Percentiles rank a stretch among this genome's conserved stretches.
These are phyloP conservation scores for Petunia hybrid DNA, from an alignment of 305 asterid genomes.

Conservation along the genomic window DNA sequence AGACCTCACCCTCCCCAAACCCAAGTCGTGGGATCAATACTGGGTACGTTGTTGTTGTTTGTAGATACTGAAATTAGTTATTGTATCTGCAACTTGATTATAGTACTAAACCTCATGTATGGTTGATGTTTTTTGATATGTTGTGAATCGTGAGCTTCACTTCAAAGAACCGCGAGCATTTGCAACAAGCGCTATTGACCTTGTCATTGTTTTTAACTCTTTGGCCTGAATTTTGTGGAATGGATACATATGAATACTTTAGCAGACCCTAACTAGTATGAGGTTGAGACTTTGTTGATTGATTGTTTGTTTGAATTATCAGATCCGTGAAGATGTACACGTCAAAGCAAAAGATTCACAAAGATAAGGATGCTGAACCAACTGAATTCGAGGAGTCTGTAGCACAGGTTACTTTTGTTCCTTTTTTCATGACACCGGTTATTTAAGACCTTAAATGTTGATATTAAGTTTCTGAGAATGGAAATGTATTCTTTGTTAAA, in stretches of 20 bases:
- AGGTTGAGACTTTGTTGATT: background rate
- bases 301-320: background rate
- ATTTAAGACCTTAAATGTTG: background rate
- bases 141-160: no score
- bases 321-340: conserved; percentile 46
- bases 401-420: conserved; percentile 37
- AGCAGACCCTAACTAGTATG: background rate
- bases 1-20: no score
- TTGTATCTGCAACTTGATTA: no score
- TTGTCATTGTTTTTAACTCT: no score
- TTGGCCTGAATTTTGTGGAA: background rate
- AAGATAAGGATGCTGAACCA: conserved; percentile 46
- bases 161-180: no score
- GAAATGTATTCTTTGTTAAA: background rate
- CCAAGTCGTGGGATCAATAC: no score
- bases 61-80: no score
- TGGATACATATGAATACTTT: background rate
- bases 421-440: background rate
- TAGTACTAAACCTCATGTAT: no score
- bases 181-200: no score
- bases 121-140: no score
- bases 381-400: conserved; percentile 46
- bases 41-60: no score
- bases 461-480: background rate
- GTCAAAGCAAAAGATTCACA: conserved; percentile 38